Evolutionary conservation across 106 monocot genomes (phyloP).

Genomic region (Vanilla planifolia): DNA sequence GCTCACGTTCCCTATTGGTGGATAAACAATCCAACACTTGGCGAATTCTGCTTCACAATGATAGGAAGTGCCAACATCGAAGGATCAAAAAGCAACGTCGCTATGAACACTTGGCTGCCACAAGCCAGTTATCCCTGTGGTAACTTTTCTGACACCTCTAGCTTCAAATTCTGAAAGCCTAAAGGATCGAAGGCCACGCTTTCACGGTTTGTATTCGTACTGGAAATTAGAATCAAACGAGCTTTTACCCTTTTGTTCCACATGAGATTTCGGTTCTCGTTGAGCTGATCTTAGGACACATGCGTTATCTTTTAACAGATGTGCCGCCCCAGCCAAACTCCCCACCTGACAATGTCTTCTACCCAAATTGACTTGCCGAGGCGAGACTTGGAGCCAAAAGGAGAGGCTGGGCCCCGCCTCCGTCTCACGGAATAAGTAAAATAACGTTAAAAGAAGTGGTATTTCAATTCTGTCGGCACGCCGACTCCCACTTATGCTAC

Average conservation of each 20-base stretch:
- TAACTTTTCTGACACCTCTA: conserved; percentile 97
- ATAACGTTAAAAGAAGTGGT: no score
- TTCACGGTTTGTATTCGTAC: no score
- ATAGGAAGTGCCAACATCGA: conserved; percentile 20
- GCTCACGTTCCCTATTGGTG: conserved; percentile 34
- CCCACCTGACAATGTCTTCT: no score
- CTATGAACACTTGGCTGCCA: conserved; percentile 83
- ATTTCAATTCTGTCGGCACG: no score
- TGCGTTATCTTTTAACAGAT: conserved; percentile 58
- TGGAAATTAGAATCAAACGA: no score
- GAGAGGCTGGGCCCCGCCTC: no score
- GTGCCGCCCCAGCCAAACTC: conserved; percentile 61
- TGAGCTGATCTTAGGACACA: conserved; percentile 55
- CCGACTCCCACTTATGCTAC: conserved; percentile 24
- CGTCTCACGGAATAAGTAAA: no score
- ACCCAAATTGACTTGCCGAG: no score
- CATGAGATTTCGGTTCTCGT: conserved; percentile 30
- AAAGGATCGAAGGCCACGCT: no score
- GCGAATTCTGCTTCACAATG: conserved; percentile 30
- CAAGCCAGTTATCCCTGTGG: conserved; percentile 95
- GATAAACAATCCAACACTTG: conserved; percentile 29
- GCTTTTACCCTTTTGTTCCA: no score
- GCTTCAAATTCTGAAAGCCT: conserved; percentile 59
- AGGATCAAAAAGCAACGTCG: conserved; percentile 43
- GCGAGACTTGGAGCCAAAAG: no score